phyloP scores from a whole-genome alignment of 108 stramenopile genomes.

The Cyclotella atomus region DNA sequence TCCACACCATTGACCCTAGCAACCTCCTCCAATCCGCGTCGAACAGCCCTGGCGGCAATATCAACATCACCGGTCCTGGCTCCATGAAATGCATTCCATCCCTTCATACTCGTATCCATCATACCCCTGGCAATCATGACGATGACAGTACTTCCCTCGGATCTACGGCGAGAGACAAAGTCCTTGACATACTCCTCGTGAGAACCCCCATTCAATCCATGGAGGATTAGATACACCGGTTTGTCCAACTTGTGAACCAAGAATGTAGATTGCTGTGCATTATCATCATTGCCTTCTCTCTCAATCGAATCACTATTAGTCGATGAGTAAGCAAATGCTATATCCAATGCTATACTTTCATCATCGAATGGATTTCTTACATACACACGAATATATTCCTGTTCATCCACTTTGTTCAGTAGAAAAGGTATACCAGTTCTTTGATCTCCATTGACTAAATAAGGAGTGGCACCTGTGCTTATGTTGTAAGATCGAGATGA shows the following conservation, averaged over 20 bases:
- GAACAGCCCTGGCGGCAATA: constrained; percentile 64
- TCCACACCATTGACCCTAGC: constrained; percentile 2
- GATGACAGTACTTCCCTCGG: constrained; percentile 67
- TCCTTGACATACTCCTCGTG: constrained; percentile 88
- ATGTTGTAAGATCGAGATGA: constrained; percentile 53
- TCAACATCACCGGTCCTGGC: constrained; percentile 86
- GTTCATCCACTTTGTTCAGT: constrained; percentile 49
- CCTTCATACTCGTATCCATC: constrained; percentile 78
- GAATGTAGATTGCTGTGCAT: neutral
- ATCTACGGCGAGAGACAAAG: constrained; percentile 62
- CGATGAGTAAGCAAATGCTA: constrained; percentile 70
- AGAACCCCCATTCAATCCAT: constrained; percentile 90
- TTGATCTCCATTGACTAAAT: constrained; percentile 83
- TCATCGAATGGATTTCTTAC: constrained; percentile 50
- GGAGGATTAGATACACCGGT: constrained; percentile 87
- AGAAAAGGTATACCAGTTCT: constrained; percentile 85
- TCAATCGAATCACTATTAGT: too few species aligned
- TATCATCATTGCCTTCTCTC: too few species aligned
- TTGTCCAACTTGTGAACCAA: constrained; percentile 57
- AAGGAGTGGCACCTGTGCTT: constrained; percentile 67
- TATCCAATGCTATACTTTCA: constrained; percentile 81
- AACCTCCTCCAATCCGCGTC: constrained; percentile 42
- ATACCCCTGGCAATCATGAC: constrained; percentile 89
- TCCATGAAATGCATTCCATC: constrained; percentile 88
- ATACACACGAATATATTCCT: constrained; percentile 65